Base-by-base conservation (phyloP, 371 early-diverging fungal species). In the Furculomyces boomerangus region DNA sequence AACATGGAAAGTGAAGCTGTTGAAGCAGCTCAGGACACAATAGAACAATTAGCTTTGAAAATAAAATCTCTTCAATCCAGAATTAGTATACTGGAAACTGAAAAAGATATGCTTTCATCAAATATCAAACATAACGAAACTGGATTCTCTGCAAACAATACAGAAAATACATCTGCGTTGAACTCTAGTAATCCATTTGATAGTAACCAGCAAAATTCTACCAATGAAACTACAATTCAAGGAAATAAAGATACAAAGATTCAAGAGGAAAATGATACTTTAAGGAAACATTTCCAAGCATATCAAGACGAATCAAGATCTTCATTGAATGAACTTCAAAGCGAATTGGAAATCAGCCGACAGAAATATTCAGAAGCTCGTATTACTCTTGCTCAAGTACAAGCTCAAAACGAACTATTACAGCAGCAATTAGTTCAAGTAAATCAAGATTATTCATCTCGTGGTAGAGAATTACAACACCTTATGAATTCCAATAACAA, bases 231-330 rank as follows among this genome's bases (percentile, higher is more conserved):
- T 10, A 35, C 27, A n/a, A 43, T 16, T 43, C 3, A 28, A 13
- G 31, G 30, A 10, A 37, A 30, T 20, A 27, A 10, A 7, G 52
- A 20, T 18, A 20, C n/a, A 25, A 32, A 51, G 26, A 31, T 22
- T 8, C 18, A 3, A 3, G 49, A 30, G 3, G 18, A 49, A 10
- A 8, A 49, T 10, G 27, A 26, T 14, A 24, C 14, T 20, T 60
- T 70, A 26, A 73, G 76, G 62, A 60, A 61, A 51, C 72, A 76
- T 22, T 79, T 73, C 57, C 77, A 80, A 30, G 61, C 64, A 2
- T 80, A 74, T 63, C 70, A 74, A 46, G 66, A 53, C 35, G 78
- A 79, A 60, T 60, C 74, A 5, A 67, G 66, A 18, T 57, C 57
- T 20, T 77, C 79, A 48, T 71, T 60, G 30, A 60, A 67, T 30